Percentiles rank a stretch among this genome's conserved stretches.
These are phyloP conservation scores for Clarireedia homoeocarpa DNA, from an alignment of 2,329 filamentous ascomycete genomes.

Conservation along the genomic window DNA sequence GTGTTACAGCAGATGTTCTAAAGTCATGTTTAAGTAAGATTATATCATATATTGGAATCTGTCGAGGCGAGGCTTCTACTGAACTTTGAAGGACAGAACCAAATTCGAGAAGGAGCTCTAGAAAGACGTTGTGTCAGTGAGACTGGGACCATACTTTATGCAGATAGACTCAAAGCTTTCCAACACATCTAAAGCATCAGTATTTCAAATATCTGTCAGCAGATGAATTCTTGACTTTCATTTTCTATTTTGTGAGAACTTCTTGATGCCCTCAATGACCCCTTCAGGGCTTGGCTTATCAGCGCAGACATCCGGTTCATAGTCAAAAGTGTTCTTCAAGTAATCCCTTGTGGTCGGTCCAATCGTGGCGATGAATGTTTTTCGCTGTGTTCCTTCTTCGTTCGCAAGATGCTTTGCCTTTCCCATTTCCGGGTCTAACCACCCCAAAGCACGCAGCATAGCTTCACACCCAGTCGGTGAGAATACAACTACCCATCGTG, in stretches of 20 bases:
- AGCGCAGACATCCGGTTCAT: slow-evolving; percentile 72
- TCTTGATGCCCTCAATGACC: slow-evolving; percentile 56
- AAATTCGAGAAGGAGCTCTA: too few species aligned
- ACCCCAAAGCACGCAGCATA: slow-evolving; percentile 46
- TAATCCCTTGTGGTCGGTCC: slow-evolving; percentile 85
- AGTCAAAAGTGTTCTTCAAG: slow-evolving; percentile 55
- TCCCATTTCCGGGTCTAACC: slow-evolving; percentile 41
- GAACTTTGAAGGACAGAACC: too few species aligned
- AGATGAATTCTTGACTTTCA: background rate
- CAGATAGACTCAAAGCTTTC: too few species aligned
- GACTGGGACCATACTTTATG: too few species aligned
- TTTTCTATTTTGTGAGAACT: slow-evolving; percentile 14
- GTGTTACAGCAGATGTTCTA: too few species aligned
- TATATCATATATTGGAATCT: too few species aligned
- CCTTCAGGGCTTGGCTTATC: slow-evolving; percentile 76
- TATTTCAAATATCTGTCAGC: too few species aligned
- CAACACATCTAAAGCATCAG: too few species aligned
- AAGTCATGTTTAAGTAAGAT: too few species aligned
- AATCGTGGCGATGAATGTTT: slow-evolving; percentile 72
- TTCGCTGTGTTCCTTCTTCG: slow-evolving; percentile 27
- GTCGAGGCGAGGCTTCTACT: too few species aligned
- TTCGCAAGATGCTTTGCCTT: slow-evolving; percentile 26
- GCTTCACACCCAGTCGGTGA: slow-evolving; percentile 58
- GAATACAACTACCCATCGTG: slow-evolving; percentile 70
- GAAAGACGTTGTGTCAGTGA: too few species aligned